Base-by-base conservation (phyloP, 345 rosid species). In the Microthlaspi erraticum region DNA sequence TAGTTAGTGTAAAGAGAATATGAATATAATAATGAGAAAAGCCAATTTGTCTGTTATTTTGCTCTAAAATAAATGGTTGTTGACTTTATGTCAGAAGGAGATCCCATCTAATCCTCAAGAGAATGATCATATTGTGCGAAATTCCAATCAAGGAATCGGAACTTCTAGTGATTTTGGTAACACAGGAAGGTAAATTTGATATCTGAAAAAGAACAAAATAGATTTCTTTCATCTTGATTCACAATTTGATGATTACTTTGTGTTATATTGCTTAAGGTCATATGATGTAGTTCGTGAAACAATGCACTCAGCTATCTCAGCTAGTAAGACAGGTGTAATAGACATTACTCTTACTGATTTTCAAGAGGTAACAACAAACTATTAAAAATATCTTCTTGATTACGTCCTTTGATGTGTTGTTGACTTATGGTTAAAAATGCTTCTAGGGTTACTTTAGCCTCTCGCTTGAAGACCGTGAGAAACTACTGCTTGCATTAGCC, bases 361-460 rank as follows among this genome's bases (percentile, higher is more conserved):
- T 81, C 82, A 90, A 8, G 84, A 88, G 97, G 97, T 93, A 43
- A 65, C n/a, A n/a, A n/a, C 29, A 26, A 58, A 5, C 11, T 11
- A 45, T 17, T 60, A 38, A 42, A 34, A 20, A 14, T 41, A 29
- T 34, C 50, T 45, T 52, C 42, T 58, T 74, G 44, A 66, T 59
- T 60, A 5, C 0, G 6, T 31, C 57, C 14, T 23, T 65, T 0
- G 0, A 20, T 42, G 38, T 48, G 45, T 59, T 48, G 1, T n/a
- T 49, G 36, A 23, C 12, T 49, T 38, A 16, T 58, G 57, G 42
- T 72, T 41, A 33, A 33, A 33, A 26, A 36, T 77, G 72, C 32
- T 65, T 77, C 38, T 80, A 94, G 97, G 99, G 97, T 62, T 91
- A 88, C 76, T 68, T 79, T 46, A 68, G 85, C 76, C 90, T 91